Evolutionary conservation across 2,329 filamentous ascomycete genomes (phyloP), one percentile per base, ranked within the genome.

Genomic region (Fusarium transvaalense): DNA sequence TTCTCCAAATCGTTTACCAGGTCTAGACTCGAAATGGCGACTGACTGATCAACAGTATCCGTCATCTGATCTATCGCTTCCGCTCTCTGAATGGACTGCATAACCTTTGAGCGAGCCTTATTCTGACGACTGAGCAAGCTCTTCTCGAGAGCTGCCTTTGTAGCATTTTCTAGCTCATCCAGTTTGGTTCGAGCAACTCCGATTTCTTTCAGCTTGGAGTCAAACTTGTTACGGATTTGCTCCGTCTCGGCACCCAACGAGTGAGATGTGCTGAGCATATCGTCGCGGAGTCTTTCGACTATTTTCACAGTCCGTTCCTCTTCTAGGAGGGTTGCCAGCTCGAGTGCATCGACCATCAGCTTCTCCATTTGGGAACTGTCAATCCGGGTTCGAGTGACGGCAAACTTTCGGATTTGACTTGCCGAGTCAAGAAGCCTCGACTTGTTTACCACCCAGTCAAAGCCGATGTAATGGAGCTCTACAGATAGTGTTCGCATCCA

Each of bases 381-480:
- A 2, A 47, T 37, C 0, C 3, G 41, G 7, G 4, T 25, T 5
- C 58, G 59, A 17, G 8, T 12, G 3, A 42, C 23, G n/a, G 56
- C 56, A 6, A 13, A 25, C 0, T 52, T 10, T 10, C 17, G 14
- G 3, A 62, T 62, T 0, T 34, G 19, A 2, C 6, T 12, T 0
- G 46, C 3, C 1, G 27, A 53, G 3, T 39, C 19, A 39, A 39
- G 12, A 13, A 14, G 37, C 6, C 4, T 4, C 7, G 19, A 23
- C 4, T 39, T 21, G 6, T 21, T 3, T 12, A 23, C 13, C 12
- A 39, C 19, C 10, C 14, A 23, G 2, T 17, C 1, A 0, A 25
- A 19, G 0, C 9, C 10, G 0, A 14, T 5, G 0, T 35, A 35
- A 5, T 0, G 3, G 6, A 6, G 3, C 6, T 37, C 6, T 0